Percentiles rank a stretch among this genome's conserved stretches.
These are phyloP conservation scores for Ciborinia camelliae DNA, from an alignment of 2,329 filamentous ascomycete species.

Conservation along the genomic window DNA sequence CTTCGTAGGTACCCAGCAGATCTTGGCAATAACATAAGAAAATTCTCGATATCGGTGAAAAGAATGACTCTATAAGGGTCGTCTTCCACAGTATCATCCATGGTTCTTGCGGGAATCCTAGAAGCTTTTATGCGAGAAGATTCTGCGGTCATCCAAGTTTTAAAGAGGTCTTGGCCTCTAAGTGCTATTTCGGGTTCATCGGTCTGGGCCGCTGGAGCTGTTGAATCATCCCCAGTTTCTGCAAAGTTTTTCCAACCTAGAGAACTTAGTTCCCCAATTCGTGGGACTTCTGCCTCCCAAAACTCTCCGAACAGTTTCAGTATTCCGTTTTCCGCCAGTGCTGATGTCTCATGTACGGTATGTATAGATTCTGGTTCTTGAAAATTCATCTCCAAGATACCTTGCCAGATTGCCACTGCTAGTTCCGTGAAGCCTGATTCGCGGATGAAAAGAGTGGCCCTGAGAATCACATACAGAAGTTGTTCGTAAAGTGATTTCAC, in stretches of 20 bases:
- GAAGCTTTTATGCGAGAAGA: constrained; percentile 46
- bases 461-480: constrained; percentile 68
- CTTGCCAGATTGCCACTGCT: constrained; percentile 80
- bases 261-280: constrained; percentile 71
- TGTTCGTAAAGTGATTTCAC: constrained; percentile 36
- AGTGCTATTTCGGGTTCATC: constrained; percentile 27
- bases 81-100: constrained; percentile 71
- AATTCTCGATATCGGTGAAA: constrained; percentile 68
- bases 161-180: constrained; percentile 37
- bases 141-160: constrained; percentile 53
- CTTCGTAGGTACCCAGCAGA: constrained; percentile 40
- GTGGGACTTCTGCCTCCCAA: constrained; percentile 80
- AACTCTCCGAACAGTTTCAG: constrained; percentile 60
- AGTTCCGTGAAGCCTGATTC: constrained; percentile 77
- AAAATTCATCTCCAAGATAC: constrained; percentile 68
- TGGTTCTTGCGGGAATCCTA: constrained; percentile 63
- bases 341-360: background rate
- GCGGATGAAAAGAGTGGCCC: constrained; percentile 68
- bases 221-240: constrained; percentile 31
- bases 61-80: constrained; percentile 83
- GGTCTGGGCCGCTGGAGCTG: constrained; percentile 23
- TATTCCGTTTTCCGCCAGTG: constrained; percentile 24
- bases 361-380: constrained; percentile 47
- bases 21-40: constrained; percentile 53
- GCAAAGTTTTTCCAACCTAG: constrained; percentile 65